phyloP scores from a whole-genome alignment of 768 basidiomycete species.

The Dioszegia crocea region DNA sequence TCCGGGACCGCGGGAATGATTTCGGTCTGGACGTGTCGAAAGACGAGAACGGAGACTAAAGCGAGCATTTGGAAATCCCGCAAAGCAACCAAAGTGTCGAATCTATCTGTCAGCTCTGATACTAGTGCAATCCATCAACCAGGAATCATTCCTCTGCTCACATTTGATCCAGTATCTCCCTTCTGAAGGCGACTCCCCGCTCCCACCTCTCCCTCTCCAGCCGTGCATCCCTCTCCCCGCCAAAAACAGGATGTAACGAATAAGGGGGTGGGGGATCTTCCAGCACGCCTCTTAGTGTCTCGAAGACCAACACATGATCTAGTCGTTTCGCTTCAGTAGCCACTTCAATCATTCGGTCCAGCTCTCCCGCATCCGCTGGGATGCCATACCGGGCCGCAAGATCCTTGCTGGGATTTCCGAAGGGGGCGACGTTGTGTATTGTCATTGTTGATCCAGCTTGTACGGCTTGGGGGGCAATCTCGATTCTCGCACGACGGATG shows the following conservation, averaged over 20 bases:
- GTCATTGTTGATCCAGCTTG: constrained; percentile 40
- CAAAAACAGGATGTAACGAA: constrained; percentile 20
- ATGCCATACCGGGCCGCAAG: constrained; percentile 30
- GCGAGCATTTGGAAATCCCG: constrained; percentile 42
- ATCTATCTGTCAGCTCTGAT: constrained; percentile 13
- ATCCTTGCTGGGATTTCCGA: constrained; percentile 18
- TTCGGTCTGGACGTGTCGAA: constrained; percentile 13
- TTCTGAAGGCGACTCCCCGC: constrained; percentile 19
- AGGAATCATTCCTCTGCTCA: constrained; percentile 15
- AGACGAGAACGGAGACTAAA: constrained; percentile 28
- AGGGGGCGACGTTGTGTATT: constrained; percentile 25
- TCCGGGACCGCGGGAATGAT: constrained; percentile 18
- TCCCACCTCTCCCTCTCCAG: constrained; percentile 33
- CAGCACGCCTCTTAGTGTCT: constrained; percentile 28
- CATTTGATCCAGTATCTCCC: constrained; percentile 29
- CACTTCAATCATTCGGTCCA: constrained; percentile 22
- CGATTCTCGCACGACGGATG: constrained; percentile 14
- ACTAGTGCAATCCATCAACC: background rate
- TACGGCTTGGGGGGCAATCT: constrained; percentile 15
- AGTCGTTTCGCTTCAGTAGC: constrained; percentile 30
- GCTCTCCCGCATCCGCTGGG: background rate
- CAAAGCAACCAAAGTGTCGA: constrained; percentile 18
- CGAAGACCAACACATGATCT: constrained; percentile 40
- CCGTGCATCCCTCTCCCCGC: constrained; percentile 5
- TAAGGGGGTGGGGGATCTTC: constrained; percentile 36